phyloP scores from a whole-genome alignment of 305 asterid species.

The Rubia occidens region DNA sequence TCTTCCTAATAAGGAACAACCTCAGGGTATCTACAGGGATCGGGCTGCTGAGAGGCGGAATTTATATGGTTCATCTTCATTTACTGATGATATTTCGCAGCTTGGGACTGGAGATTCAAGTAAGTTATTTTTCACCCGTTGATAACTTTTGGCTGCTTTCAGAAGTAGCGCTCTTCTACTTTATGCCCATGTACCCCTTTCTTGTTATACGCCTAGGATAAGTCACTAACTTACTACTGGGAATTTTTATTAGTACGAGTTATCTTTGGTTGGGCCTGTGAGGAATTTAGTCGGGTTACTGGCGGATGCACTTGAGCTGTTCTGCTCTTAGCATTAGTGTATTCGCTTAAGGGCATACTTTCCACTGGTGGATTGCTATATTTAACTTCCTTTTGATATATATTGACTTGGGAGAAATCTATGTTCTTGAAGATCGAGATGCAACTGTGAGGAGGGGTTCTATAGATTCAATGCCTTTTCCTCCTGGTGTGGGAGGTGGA shows the following conservation, averaged over 20 bases:
- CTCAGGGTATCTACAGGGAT: constrained; percentile 70
- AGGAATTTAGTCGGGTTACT: not conserved
- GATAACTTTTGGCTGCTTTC: constrained; percentile 15
- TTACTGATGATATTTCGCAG: constrained; percentile 57
- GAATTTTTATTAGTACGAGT: constrained; percentile 4
- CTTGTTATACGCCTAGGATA: constrained; percentile 2
- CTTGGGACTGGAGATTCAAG: constrained; percentile 72
- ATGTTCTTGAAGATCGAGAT: constrained; percentile 85
- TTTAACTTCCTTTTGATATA: constrained; percentile 28
- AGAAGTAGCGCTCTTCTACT: not conserved
- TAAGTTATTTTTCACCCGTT: constrained; percentile 38
- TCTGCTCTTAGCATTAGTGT: constrained; percentile 32
- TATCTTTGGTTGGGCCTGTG: constrained; percentile 6
- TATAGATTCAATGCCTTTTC: constrained; percentile 90
- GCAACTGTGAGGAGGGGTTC: constrained; percentile 60
- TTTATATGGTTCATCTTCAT: constrained; percentile 75
- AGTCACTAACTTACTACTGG: not conserved
- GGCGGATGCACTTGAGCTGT: constrained; percentile 23
- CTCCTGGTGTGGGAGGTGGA: constrained; percentile 99
- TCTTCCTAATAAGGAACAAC: constrained; percentile 48
- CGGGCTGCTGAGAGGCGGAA: constrained; percentile 98
- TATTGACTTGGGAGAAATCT: constrained; percentile 69
- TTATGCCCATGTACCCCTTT: not conserved
- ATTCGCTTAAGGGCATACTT: constrained; percentile 33
- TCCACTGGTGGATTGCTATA: constrained; percentile 58